These are phyloP conservation scores for Gossypium schwendimanii DNA, from an alignment of 441 rosid genomes.

Conservation along the genomic window DNA sequence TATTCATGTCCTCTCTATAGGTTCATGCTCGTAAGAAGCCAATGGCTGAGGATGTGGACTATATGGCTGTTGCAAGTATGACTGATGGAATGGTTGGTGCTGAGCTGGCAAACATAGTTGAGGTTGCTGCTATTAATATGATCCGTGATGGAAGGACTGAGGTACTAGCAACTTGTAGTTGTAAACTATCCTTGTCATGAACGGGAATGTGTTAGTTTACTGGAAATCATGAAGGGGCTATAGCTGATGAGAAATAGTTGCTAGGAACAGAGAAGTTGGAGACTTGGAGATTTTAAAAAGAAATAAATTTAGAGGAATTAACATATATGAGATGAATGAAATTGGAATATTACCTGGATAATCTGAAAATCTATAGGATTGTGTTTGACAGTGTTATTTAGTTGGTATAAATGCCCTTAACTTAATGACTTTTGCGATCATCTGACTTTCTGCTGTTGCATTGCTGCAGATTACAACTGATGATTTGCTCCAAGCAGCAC, in stretches of 20 bases:
- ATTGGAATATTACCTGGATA: background rate
- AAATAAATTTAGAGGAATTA: background rate
- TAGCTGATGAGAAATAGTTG: background rate
- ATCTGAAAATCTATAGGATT: background rate
- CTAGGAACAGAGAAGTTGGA: background rate
- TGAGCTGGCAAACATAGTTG: constrained; percentile 88
- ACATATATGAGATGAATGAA: background rate
- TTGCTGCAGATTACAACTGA: constrained; percentile 77
- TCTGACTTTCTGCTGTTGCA: constrained; percentile 5
- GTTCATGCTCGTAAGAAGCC: constrained; percentile 96
- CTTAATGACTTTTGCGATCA: background rate
- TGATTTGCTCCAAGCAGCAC: constrained; percentile 91
- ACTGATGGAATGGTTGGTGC: constrained; percentile 99
- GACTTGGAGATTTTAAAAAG: background rate
- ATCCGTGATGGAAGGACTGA: constrained; percentile 90
- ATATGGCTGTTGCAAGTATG: constrained; percentile 83
- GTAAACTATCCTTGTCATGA: background rate
- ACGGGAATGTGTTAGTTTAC: constrained; percentile 5
- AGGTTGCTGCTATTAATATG: constrained; percentile 89
- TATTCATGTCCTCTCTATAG: constrained; percentile 24
- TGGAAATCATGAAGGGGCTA: background rate
- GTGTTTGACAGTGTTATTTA: background rate
- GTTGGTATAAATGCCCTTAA: background rate
- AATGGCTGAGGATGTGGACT: constrained; percentile 92
- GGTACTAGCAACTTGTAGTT: constrained; percentile 31